Evolutionary conservation across 2,329 filamentous ascomycete genomes (phyloP).

Genomic region (Colletotrichum spinosum): DNA sequence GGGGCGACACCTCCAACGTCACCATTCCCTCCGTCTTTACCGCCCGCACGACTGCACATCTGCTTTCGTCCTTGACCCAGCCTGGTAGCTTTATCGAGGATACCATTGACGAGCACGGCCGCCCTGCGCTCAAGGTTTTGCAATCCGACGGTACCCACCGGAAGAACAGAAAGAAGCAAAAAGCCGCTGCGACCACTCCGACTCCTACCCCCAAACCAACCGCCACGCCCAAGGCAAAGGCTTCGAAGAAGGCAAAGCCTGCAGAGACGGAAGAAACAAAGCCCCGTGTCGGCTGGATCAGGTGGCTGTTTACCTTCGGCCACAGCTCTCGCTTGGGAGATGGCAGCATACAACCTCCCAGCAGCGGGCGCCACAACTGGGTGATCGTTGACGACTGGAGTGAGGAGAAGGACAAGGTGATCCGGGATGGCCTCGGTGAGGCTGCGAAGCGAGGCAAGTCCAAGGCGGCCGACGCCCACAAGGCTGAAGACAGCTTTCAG

Average conservation of each 20-base stretch:
- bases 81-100: slow-evolving; percentile 73
- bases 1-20: slow-evolving; percentile 93
- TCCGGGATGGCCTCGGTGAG: slow-evolving; percentile 56
- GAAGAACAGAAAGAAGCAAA: slow-evolving; percentile 50
- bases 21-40: slow-evolving; percentile 96
- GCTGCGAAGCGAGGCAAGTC: slow-evolving; percentile 46
- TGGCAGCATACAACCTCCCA: slow-evolving; percentile 74
- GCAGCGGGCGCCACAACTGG: slow-evolving; percentile 81
- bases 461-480: slow-evolving; percentile 38
- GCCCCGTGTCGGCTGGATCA: slow-evolving; percentile 55
- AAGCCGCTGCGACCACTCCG: slow-evolving; percentile 43
- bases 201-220: slow-evolving; percentile 43
- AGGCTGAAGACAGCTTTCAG: slow-evolving; percentile 72
- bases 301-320: slow-evolving; percentile 53
- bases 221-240: slow-evolving; percentile 42
- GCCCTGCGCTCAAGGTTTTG: slow-evolving; percentile 65
- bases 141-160: slow-evolving; percentile 54
- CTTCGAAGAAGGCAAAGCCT: slow-evolving; percentile 43
- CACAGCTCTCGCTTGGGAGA: slow-evolving; percentile 45
- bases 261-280: slow-evolving; percentile 38
- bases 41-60: slow-evolving; percentile 91
- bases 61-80: slow-evolving; percentile 88
- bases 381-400: slow-evolving; percentile 75
- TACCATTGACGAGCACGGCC: slow-evolving; percentile 69
- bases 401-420: slow-evolving; percentile 60